Conservation (phyloP, 768 basidiomycete genomes). For the Phaeotremella skinneri region DNA sequence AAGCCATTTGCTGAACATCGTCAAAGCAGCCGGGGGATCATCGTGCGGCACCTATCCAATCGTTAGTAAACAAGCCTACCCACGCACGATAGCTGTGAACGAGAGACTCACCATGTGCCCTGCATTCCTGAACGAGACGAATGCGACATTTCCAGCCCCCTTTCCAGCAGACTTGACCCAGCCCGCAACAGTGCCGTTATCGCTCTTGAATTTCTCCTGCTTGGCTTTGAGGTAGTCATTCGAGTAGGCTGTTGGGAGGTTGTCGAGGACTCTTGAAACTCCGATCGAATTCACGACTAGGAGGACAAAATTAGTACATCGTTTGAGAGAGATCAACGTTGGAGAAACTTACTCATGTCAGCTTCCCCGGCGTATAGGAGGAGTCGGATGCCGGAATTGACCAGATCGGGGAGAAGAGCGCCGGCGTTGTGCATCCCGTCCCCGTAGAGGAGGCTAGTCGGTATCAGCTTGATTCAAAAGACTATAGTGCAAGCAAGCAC, state of each 20-base stretch:
- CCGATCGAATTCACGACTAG: slow-evolving; percentile 43
- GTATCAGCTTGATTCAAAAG: background rate
- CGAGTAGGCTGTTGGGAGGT: slow-evolving; percentile 64
- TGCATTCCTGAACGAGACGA: slow-evolving; percentile 72
- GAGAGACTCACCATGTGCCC: slow-evolving; percentile 61
- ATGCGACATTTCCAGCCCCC: slow-evolving; percentile 78
- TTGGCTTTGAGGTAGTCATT: slow-evolving; percentile 60
- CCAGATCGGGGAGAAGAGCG: slow-evolving; percentile 69
- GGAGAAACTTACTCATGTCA: slow-evolving; percentile 43
- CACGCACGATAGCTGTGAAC: background rate
- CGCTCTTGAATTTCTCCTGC: slow-evolving; percentile 59
- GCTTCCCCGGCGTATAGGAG: slow-evolving; percentile 74
- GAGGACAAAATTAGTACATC: slow-evolving; percentile 12
- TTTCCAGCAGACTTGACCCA: slow-evolving; percentile 69
- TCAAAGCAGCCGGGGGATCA: slow-evolving; percentile 81
- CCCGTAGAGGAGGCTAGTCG: slow-evolving; percentile 61
- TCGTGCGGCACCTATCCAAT: slow-evolving; percentile 76
- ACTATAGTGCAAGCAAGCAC: slow-evolving; percentile 1
- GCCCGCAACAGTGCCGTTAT: slow-evolving; percentile 63
- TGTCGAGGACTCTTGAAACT: slow-evolving; percentile 56
- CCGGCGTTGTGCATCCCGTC: slow-evolving; percentile 85
- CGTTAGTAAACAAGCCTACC: slow-evolving; percentile 41
- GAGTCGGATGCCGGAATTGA: slow-evolving; percentile 77
- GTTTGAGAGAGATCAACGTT: slow-evolving; percentile 9
- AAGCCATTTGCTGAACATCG: slow-evolving; percentile 55